Evolutionary conservation across 1,139 yeast species (phyloP).

Genomic region (Saccharomyces hybrid): DNA sequence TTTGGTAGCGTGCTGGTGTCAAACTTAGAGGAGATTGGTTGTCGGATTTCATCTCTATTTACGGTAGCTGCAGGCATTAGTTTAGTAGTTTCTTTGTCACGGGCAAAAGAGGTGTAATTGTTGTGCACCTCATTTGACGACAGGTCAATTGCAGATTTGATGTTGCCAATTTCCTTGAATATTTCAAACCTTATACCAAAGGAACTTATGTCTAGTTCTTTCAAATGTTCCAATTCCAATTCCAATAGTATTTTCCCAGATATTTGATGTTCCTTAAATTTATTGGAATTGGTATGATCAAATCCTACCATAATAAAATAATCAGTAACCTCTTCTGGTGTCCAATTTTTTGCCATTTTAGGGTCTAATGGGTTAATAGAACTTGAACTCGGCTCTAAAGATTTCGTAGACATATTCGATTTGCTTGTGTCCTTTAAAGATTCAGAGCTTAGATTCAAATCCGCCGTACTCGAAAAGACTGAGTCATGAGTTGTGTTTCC

Average conservation of each 20-base stretch:
- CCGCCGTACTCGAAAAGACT: not conserved
- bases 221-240: conserved; percentile 74
- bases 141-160: conserved; percentile 26
- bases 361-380: not conserved
- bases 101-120: not conserved
- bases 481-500: not conserved
- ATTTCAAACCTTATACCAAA: conserved; percentile 94
- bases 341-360: conserved; percentile 42
- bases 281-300: conserved; percentile 60
- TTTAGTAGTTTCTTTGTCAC: conserved; percentile 1
- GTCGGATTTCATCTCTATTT: conserved; percentile 4
- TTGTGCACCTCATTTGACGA: not conserved
- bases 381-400: not conserved
- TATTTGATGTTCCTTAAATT: conserved; percentile 80
- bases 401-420: not conserved
- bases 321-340: conserved; percentile 74
- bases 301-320: conserved; percentile 70
- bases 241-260: conserved; percentile 80
- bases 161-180: conserved; percentile 75
- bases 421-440: not conserved
- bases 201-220: conserved; percentile 83
- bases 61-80: conserved; percentile 24
- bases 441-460: not conserved
- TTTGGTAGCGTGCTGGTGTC: not conserved
- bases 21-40: not conserved